These are phyloP conservation scores for Penicillium egyptiacum DNA, from an alignment of 495 filamentous ascomycete genomes.

Conservation along the genomic window DNA sequence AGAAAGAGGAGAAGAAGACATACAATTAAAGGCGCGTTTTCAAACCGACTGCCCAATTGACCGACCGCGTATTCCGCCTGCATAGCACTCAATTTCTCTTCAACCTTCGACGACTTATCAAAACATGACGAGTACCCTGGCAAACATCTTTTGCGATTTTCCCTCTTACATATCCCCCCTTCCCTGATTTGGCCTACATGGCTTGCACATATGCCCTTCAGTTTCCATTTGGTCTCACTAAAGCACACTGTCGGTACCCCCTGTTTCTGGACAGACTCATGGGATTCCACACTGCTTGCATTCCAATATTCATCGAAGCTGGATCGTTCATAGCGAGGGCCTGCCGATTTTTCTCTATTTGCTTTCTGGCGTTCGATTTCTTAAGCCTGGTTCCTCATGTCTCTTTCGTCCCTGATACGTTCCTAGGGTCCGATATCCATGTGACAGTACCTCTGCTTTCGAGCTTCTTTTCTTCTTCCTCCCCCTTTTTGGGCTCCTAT, in stretches of 20 bases:
- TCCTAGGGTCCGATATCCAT: slow-evolving; percentile 42
- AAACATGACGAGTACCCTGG: slow-evolving; percentile 42
- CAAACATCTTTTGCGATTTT: slow-evolving; percentile 30
- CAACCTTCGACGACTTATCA: slow-evolving; percentile 34
- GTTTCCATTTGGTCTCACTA: slow-evolving; percentile 19
- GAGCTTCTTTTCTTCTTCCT: slow-evolving; percentile 14
- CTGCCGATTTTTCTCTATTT: slow-evolving; percentile 30
- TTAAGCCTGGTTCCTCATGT: slow-evolving; percentile 33
- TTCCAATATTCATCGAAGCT: slow-evolving; percentile 15
- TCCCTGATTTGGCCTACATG: slow-evolving; percentile 22
- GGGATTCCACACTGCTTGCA: slow-evolving; percentile 1
- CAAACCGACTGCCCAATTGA: slow-evolving; percentile 1
- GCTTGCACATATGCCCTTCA: slow-evolving; percentile 41
- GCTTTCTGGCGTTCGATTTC: slow-evolving; percentile 29
- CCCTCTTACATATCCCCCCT: slow-evolving; percentile 27
- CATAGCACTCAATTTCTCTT: slow-evolving; percentile 10
- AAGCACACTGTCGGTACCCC: slow-evolving; percentile 8
- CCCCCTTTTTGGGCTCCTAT: slow-evolving; percentile 15
- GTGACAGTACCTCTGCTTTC: slow-evolving; percentile 17
- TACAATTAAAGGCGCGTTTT: slow-evolving; percentile 35
- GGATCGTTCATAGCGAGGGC: slow-evolving; percentile 38
- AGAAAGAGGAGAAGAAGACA: slow-evolving; percentile 61
- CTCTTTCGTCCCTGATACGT: slow-evolving; percentile 44
- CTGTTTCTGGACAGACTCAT: slow-evolving; percentile 1
- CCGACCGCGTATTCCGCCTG: slow-evolving; percentile 15